Evolutionary conservation across 495 filamentous ascomycete genomes (phyloP).

Genomic region (Arthonia radiata): DNA sequence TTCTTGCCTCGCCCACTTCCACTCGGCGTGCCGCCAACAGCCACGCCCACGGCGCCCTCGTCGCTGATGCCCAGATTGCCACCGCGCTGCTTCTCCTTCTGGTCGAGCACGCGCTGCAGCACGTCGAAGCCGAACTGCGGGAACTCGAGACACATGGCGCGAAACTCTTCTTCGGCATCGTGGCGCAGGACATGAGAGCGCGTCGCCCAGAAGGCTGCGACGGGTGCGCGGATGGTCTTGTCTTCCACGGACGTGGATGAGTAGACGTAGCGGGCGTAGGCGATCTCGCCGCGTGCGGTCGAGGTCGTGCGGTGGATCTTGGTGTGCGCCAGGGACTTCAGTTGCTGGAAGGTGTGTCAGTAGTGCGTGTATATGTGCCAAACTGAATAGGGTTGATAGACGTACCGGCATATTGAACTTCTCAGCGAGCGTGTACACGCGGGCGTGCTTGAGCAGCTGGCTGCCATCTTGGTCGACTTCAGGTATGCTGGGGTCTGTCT

Average conservation of each 20-base stretch:
- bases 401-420: constrained; percentile 36
- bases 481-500: constrained; percentile 30
- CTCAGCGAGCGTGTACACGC: constrained; percentile 69
- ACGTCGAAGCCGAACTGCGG: constrained; percentile 85
- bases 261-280: constrained; percentile 80
- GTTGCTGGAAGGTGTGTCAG: constrained; percentile 9
- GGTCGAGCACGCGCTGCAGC: constrained; percentile 40
- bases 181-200: constrained; percentile 55
- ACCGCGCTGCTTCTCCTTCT: constrained; percentile 43
- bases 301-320: constrained; percentile 79
- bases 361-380: not conserved
- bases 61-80: too few species aligned
- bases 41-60: too few species aligned
- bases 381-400: not conserved
- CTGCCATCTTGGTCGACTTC: constrained; percentile 43
- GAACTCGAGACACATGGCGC: constrained; percentile 59
- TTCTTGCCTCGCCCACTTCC: too few species aligned
- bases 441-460: constrained; percentile 63
- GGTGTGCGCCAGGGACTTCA: constrained; percentile 53
- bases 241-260: constrained; percentile 45
- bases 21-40: too few species aligned
- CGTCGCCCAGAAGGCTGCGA: constrained; percentile 77
- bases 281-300: constrained; percentile 66
- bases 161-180: constrained; percentile 64
- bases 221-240: constrained; percentile 47